phyloP scores from a whole-genome alignment of 495 filamentous ascomycete genomes.

The Trichoderma virens region DNA sequence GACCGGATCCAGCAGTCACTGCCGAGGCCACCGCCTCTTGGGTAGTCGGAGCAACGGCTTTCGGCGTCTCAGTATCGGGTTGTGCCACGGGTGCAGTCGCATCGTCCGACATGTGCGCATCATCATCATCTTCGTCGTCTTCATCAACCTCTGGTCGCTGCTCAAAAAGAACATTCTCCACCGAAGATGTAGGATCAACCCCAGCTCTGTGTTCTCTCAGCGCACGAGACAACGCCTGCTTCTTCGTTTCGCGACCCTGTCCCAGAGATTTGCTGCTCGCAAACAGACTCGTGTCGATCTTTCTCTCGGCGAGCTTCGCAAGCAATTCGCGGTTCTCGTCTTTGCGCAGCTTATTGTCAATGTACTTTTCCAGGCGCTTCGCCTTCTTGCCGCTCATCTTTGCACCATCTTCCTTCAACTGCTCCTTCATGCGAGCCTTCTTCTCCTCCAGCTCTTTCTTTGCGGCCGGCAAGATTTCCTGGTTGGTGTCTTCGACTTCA shows the following conservation, averaged over 20 bases:
- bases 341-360: slow-evolving; percentile 90
- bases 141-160: slow-evolving; percentile 19
- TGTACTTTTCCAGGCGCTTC: slow-evolving; percentile 93
- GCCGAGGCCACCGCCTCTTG: slow-evolving; percentile 15
- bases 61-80: neutral
- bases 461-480: slow-evolving; percentile 57
- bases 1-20: slow-evolving; percentile 58
- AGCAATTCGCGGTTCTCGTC: slow-evolving; percentile 84
- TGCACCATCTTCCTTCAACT: slow-evolving; percentile 61
- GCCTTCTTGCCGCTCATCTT: slow-evolving; percentile 86
- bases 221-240: slow-evolving; percentile 53
- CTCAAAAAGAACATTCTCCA: slow-evolving; percentile 30
- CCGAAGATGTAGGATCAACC: slow-evolving; percentile 38
- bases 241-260: slow-evolving; percentile 54
- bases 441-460: slow-evolving; percentile 61
- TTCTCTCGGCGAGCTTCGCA: slow-evolving; percentile 67
- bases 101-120: slow-evolving; percentile 16
- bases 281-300: slow-evolving; percentile 74
- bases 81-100: neutral
- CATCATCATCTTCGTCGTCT: slow-evolving; percentile 25
- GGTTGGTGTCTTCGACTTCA: slow-evolving; percentile 57
- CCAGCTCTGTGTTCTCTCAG: slow-evolving; percentile 52
- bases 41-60: slow-evolving; percentile 4
- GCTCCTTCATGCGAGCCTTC: slow-evolving; percentile 46
- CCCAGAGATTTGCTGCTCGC: slow-evolving; percentile 70